phyloP scores from a whole-genome alignment of 2,329 filamentous ascomycete species.

The Corynespora cassiicola region DNA sequence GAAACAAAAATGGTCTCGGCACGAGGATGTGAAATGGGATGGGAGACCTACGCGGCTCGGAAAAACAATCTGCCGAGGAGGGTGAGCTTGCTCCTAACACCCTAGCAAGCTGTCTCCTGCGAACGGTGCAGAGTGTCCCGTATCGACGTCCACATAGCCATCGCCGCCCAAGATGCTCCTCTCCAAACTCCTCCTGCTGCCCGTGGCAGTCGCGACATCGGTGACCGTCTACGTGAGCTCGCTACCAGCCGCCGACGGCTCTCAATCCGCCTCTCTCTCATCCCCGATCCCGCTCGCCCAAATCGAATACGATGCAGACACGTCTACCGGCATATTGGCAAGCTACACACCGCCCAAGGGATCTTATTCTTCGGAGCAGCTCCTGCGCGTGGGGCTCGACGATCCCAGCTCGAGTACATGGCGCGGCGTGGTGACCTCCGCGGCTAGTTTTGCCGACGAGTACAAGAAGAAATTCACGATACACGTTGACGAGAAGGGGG shows the following conservation, averaged over 20 bases:
- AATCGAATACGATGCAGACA: slow-evolving; percentile 50
- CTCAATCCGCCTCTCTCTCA: slow-evolving; percentile 63
- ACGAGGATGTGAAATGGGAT: slow-evolving; percentile 2
- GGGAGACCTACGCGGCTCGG: slow-evolving; percentile 10
- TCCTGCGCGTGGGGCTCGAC: slow-evolving; percentile 53
- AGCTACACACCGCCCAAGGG: slow-evolving; percentile 46
- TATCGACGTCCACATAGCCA: slow-evolving; percentile 5
- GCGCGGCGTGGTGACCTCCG: slow-evolving; percentile 54
- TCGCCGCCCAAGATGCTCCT: slow-evolving; percentile 45
- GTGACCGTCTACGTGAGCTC: slow-evolving; percentile 67
- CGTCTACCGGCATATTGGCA: slow-evolving; percentile 39
- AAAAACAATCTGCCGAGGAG: slow-evolving; percentile 19
- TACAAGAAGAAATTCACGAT: slow-evolving; percentile 53
- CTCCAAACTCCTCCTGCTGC: slow-evolving; percentile 41
- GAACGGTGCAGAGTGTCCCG: neutral
- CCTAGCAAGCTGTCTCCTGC: slow-evolving; percentile 11
- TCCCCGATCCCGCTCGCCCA: slow-evolving; percentile 50
- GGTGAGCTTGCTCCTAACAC: slow-evolving; percentile 12
- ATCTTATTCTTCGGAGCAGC: slow-evolving; percentile 42
- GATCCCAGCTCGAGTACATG: slow-evolving; percentile 46
- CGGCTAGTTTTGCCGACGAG: slow-evolving; percentile 48
- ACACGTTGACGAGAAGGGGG: slow-evolving; percentile 51
- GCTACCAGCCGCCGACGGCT: slow-evolving; percentile 81
- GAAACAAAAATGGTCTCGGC: too few relatives aligned
- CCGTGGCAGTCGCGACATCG: slow-evolving; percentile 46